These are phyloP conservation scores for Nothophoma quercina DNA, from an alignment of 2,329 filamentous ascomycete genomes.

Conservation along the genomic window DNA sequence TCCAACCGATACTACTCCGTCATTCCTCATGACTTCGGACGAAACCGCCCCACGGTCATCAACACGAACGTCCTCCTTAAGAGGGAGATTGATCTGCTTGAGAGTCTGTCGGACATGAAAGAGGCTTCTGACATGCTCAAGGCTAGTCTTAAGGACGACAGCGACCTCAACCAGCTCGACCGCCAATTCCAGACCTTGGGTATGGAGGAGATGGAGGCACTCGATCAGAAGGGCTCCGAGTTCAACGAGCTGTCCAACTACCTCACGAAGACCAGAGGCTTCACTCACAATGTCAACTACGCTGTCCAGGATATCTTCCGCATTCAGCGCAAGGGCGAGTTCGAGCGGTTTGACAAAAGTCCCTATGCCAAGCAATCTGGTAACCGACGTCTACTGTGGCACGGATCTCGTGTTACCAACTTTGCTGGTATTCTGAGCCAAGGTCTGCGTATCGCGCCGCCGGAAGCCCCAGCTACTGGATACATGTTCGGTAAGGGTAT, in stretches of 20 bases:
- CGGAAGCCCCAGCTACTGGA: slow-evolving; percentile 78
- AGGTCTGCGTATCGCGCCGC: slow-evolving; percentile 87
- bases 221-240: slow-evolving; percentile 67
- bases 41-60: slow-evolving; percentile 75
- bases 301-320: slow-evolving; percentile 79
- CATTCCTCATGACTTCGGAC: slow-evolving; percentile 83
- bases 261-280: slow-evolving; percentile 69
- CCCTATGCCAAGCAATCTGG: slow-evolving; percentile 61
- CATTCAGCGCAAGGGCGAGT: slow-evolving; percentile 77
- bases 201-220: slow-evolving; percentile 77
- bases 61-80: slow-evolving; percentile 65
- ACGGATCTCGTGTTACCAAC: slow-evolving; percentile 83
- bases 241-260: slow-evolving; percentile 72
- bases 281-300: slow-evolving; percentile 70
- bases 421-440: slow-evolving; percentile 88
- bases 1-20: slow-evolving; percentile 82
- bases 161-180: slow-evolving; percentile 71
- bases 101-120: slow-evolving; percentile 86
- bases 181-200: slow-evolving; percentile 74
- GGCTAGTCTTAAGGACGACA: slow-evolving; percentile 57
- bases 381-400: slow-evolving; percentile 83
- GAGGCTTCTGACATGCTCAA: slow-evolving; percentile 81
- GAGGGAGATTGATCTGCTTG: slow-evolving; percentile 78
- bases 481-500: slow-evolving; percentile 94
- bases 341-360: slow-evolving; percentile 70